Evolutionary conservation across 306 rosid species (phyloP).

Genomic region (Sphenostylis stenocarpa): DNA sequence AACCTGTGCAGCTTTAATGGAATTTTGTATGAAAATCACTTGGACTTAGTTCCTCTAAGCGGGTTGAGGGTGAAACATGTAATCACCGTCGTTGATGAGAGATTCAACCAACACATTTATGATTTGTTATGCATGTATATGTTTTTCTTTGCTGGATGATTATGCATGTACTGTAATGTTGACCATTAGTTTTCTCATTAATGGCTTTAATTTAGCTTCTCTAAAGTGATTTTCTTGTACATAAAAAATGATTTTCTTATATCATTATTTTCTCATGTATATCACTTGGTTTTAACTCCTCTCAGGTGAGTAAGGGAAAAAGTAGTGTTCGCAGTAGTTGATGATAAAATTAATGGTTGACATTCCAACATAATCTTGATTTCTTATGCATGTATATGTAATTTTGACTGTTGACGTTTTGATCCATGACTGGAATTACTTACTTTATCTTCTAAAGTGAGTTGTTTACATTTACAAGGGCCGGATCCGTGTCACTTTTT

Average conservation of each 20-base stretch:
- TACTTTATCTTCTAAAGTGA: not conserved
- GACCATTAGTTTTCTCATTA: not conserved
- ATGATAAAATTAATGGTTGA: not conserved
- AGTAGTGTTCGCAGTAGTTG: not conserved
- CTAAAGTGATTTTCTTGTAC: not conserved
- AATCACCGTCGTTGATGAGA: not conserved
- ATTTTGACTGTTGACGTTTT: not conserved
- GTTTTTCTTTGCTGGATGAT: not conserved
- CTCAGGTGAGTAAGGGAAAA: not conserved
- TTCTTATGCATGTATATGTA: not conserved
- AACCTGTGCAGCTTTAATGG: not conserved
- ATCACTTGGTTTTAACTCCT: not conserved
- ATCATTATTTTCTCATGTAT: not conserved
- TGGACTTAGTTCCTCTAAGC: not conserved
- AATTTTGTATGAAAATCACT: not conserved
- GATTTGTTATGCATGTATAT: not conserved
- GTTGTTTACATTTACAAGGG: not conserved
- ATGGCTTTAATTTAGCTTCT: not conserved
- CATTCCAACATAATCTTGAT: not conserved
- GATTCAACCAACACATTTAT: not conserved
- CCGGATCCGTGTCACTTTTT: not conserved
- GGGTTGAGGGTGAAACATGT: not conserved
- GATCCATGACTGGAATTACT: not conserved
- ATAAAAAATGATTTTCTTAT: not conserved
- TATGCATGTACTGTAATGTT: not conserved